Percentiles rank a stretch among this genome's conserved stretches.
These are phyloP conservation scores for Alternaria hordeiaustralica DNA, from an alignment of 2,329 filamentous ascomycete species.

Conservation along the genomic window DNA sequence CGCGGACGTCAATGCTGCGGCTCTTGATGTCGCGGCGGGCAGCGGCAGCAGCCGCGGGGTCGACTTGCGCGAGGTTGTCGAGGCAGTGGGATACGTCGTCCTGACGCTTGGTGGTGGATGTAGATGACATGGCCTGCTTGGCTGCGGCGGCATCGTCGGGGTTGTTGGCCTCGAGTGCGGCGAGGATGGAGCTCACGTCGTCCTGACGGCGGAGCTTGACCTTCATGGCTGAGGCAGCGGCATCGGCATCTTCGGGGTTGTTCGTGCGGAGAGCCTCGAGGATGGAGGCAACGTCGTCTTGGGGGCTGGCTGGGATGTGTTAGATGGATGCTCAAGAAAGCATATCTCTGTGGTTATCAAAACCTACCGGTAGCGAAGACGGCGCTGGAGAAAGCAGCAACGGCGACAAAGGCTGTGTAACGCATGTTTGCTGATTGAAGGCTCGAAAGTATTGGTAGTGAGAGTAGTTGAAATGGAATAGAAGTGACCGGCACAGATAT, in stretches of 20 bases:
- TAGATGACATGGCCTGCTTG: constrained; percentile 7
- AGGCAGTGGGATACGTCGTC: not conserved
- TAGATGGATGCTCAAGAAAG: not conserved
- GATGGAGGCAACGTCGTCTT: constrained; percentile 34
- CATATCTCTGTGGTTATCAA: not conserved
- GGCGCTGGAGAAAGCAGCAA: constrained; percentile 33
- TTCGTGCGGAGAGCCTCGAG: constrained; percentile 37
- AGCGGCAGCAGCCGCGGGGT: not conserved
- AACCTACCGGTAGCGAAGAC: constrained; percentile 33
- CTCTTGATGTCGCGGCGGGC: not conserved
- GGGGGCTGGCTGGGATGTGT: constrained; percentile 17
- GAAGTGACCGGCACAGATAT: constrained; percentile 40
- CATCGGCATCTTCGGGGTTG: constrained; percentile 37
- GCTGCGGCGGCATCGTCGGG: constrained; percentile 35
- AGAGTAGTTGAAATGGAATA: constrained; percentile 11
- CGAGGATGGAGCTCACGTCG: constrained; percentile 29
- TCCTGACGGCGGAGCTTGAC: constrained; percentile 33
- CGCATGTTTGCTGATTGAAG: constrained; percentile 33
- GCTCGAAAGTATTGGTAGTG: not conserved
- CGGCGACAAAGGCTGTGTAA: constrained; percentile 34
- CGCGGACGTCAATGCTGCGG: not conserved
- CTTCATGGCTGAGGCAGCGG: constrained; percentile 32
- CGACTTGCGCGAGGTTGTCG: not conserved
- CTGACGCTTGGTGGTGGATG: constrained; percentile 14
- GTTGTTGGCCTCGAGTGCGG: constrained; percentile 30